Evolutionary conservation across 148 eudicot genomes (phyloP), one percentile per base, ranked within the genome.

Genomic region (Spergularia bocconei): DNA sequence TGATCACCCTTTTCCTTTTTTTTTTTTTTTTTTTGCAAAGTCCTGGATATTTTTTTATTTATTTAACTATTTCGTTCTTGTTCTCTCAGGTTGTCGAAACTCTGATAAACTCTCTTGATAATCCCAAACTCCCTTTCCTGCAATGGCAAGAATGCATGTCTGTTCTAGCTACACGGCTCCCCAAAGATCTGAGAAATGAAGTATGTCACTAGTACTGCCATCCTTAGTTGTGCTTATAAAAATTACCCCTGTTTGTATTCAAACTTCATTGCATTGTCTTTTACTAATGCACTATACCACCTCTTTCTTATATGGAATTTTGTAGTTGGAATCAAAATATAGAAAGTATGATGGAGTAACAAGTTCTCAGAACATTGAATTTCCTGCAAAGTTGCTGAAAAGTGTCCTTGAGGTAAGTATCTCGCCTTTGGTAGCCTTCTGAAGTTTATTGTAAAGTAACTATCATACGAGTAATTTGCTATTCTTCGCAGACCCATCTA

Each of bases 101-200:
- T 71, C 76, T 96, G 91, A 86, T 96, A 54, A 83, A 82, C 71
- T 92, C 96, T 83, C 91, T 96, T 74, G 99, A 96, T 83, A 91
- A 87, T 83, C 98, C 99, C 13, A 89, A 88, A 82, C 93, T 96
- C 63, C 99, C 99, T 75, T 92, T 91, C 79, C 89, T 96, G 74
- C 98, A 96, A 75, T 96, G 99, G 99, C 99, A 96, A 96, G 99
- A 96, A 76, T 91, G 94, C 88, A 79, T 92, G 77, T 88, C 99
- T 75, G 99, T 92, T 56, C 84, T 92, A 56, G 92, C 99, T 47
- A 96, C 86, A 41, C 93, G 99, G 38, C 98, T 96, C 73, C 97
- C 94, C 16, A 92, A 92, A 87, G 91, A 92, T 65, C 94, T 96
- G 70, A 93, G 91, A 87, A 78, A 54, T 79, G 89, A 91, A 83